These are phyloP conservation scores for Medicago ruthenica DNA, from an alignment of 306 rosid species.

Conservation along the genomic window DNA sequence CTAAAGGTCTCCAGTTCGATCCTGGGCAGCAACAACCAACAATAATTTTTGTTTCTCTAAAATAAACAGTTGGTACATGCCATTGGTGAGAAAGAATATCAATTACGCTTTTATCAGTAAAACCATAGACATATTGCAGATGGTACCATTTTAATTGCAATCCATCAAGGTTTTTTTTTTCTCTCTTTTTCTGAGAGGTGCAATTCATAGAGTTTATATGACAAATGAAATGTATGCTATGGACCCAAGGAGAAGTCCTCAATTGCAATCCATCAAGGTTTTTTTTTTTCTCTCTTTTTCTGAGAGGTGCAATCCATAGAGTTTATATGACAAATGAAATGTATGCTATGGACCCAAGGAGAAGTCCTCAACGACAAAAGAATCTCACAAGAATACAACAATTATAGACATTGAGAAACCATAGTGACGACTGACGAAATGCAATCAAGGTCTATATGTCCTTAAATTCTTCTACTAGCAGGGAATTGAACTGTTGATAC, in stretches of 20 bases:
- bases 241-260: conserved; percentile 35
- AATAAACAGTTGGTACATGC: no score
- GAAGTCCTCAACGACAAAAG: conserved; percentile 29
- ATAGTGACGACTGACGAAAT: conserved; percentile 3
- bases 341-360: conserved; percentile 32
- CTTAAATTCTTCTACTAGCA: conserved; percentile 51
- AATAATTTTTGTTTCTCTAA: no score
- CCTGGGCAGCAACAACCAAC: conserved; percentile 88
- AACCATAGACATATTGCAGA: no score
- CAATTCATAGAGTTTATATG: no score
- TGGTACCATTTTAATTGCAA: no score
- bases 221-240: conserved; percentile 11
- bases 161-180: no score
- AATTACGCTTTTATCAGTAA: no score
- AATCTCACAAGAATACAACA: conserved; percentile 10
- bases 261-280: not conserved
- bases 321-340: no score
- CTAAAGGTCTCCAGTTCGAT: conserved; percentile 96
- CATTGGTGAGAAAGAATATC: no score
- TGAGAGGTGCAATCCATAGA: no score
- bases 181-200: no score
- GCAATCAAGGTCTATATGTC: conserved; percentile 1
- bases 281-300: no score
- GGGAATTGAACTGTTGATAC: conserved; percentile 50
- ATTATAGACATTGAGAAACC: conserved; percentile 62